Evolutionary conservation across 768 basidiomycete species (phyloP).

Genomic region (Termitomyces sp.): DNA sequence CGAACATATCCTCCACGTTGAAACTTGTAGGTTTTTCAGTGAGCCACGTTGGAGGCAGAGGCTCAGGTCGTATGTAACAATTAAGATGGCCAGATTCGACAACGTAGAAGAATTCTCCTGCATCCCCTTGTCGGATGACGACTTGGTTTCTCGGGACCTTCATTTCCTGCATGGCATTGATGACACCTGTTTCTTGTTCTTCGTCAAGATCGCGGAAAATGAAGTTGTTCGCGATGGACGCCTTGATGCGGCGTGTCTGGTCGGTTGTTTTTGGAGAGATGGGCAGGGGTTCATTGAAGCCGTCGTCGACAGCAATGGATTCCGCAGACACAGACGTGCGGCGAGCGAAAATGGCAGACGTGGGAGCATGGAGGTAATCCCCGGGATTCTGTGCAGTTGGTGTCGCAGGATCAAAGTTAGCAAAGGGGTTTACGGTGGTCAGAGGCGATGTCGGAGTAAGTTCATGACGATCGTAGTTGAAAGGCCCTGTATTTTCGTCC

Average conservation of each 20-base stretch:
- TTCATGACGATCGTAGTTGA: constrained; percentile 56
- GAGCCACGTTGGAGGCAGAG: constrained; percentile 56
- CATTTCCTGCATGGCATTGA: constrained; percentile 94
- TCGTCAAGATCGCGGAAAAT: constrained; percentile 96
- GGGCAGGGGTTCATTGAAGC: constrained; percentile 62
- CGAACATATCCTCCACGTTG: constrained; percentile 46
- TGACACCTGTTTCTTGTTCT: constrained; percentile 88
- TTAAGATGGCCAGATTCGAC: constrained; percentile 86
- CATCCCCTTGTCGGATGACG: constrained; percentile 96
- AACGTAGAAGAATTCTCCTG: constrained; percentile 96
- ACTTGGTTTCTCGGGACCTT: constrained; percentile 67
- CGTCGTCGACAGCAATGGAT: constrained; percentile 80
- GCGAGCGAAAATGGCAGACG: constrained; percentile 78
- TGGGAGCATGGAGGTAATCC: constrained; percentile 70
- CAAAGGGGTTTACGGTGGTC: constrained; percentile 46
- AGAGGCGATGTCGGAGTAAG: constrained; percentile 59
- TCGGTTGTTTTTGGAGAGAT: constrained; percentile 74
- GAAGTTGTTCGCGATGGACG: constrained; percentile 84
- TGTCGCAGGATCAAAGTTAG: constrained; percentile 44
- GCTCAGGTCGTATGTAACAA: constrained; percentile 73
- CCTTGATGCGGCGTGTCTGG: constrained; percentile 83
- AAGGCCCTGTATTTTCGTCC: constrained; percentile 48
- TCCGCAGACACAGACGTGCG: constrained; percentile 96
- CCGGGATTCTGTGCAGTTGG: constrained; percentile 45
- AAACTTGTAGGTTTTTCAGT: constrained; percentile 35